These are phyloP conservation scores for Aureobasidium sp. DNA, from an alignment of 2,329 filamentous ascomycete species.

Conservation along the genomic window DNA sequence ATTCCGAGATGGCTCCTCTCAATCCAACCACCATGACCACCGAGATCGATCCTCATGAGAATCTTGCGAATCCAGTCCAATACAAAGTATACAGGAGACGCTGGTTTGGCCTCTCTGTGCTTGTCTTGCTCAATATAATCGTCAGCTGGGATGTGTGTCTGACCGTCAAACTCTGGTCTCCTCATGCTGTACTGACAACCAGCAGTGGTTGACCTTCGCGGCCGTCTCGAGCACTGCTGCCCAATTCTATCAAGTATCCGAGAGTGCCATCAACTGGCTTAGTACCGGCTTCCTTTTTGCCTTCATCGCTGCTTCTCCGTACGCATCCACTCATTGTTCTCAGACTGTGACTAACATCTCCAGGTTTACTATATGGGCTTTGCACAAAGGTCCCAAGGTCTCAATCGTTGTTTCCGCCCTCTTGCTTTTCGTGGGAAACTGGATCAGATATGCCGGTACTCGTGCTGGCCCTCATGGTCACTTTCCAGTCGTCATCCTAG, in stretches of 20 bases:
- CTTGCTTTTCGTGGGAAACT: conserved; percentile 76
- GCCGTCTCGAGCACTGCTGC: conserved; percentile 71
- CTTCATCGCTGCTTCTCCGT: conserved; percentile 67
- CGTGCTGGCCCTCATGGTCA: conserved; percentile 39
- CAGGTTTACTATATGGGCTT: conserved; percentile 56
- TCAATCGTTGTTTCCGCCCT: conserved; percentile 68
- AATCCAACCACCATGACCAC: neutral
- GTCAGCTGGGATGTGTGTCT: conserved; percentile 85
- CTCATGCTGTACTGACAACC: neutral
- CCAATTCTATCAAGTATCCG: conserved; percentile 65
- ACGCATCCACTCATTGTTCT: neutral
- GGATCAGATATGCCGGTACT: conserved; percentile 51
- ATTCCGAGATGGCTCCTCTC: conserved; percentile 3
- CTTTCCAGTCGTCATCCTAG: conserved; percentile 77
- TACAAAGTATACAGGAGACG: conserved; percentile 68
- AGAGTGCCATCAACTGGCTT: conserved; percentile 84
- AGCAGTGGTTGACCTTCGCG: conserved; percentile 87
- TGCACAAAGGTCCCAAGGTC: conserved; percentile 72
- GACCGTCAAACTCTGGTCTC: no score
- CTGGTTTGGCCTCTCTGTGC: conserved; percentile 78
- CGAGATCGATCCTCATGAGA: neutral
- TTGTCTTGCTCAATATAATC: conserved; percentile 84
- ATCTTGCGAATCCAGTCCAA: conserved; percentile 16
- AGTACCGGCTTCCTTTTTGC: conserved; percentile 81
- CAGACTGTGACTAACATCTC: neutral